Evolutionary conservation across 306 rosid genomes (phyloP), one percentile per base, ranked within the genome.

Genomic region (Boehmeria nivea): DNA sequence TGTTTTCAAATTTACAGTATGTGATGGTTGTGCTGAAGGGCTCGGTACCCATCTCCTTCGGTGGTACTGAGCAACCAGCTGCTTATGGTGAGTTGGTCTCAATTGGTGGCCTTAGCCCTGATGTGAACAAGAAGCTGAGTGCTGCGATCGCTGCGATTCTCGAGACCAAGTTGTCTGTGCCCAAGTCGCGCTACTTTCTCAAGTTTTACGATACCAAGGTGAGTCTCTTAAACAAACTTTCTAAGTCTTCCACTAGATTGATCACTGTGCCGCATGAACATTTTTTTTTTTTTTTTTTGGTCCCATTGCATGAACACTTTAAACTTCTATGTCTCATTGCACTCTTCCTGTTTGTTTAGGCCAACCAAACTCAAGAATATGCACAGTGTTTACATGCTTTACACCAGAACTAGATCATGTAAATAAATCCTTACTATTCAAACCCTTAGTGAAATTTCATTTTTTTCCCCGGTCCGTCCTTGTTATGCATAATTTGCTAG

Each of bases 1-100:
- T 38, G 49, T 26, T 55, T 63, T 19, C 36, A 27, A 42, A 44
- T 51, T 44, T 76, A 69, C 84, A 91, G 99, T 84, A 87, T 77
- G 96, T 87, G 80, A 91, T 91, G 96, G 63, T 84, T 67, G 96
- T 87, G 31, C 76, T 91, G 79, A 87, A 87, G 73, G 99, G 99
- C 58, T 91, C 99, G 13, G 73, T 87, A 28, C 96, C 99, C 62
- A 73, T 91, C 7, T 25, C 99, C 57, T 91, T 91, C 79, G 93
- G 95, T 59, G 99, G 95, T 51, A 80, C 58, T 39, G 96, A 91
- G 79, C 70, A 84, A 67, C 95, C 95, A 24, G 95, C 99, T 37
- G 99, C 96, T 42, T 87, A 82, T 70, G 96, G 89, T 24, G 99
- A 91, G 78, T 57, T 91, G 87, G 85, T 87, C 62, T 84, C 99